Conservation (phyloP, 1,139 yeast species). For the Kurtzmaniella quercitrusa region DNA sequence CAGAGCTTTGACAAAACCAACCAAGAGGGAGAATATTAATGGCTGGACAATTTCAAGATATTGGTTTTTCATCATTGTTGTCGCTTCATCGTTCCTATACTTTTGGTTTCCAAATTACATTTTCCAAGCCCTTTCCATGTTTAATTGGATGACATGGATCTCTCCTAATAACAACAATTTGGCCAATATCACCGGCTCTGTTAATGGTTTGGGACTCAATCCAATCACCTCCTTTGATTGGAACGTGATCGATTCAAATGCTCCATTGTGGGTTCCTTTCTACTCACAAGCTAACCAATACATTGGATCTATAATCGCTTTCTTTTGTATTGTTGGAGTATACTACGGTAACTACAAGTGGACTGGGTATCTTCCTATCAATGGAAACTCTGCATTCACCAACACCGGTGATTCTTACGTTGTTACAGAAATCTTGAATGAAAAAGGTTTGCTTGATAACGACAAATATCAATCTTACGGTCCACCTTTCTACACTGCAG, state of each 20-base stretch:
- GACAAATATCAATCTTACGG: slow-evolving; percentile 39
- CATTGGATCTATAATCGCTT: slow-evolving; percentile 38
- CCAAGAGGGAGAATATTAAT: slow-evolving; percentile 34
- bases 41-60: slow-evolving; percentile 52
- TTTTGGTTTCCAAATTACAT: slow-evolving; percentile 56
- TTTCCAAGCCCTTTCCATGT: slow-evolving; percentile 45
- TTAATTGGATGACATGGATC: slow-evolving; percentile 67
- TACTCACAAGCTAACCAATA: slow-evolving; percentile 38
- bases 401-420: slow-evolving; percentile 40
- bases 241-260: slow-evolving; percentile 21
- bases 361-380: slow-evolving; percentile 49
- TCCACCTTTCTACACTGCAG: slow-evolving; percentile 60
- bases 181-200: slow-evolving; percentile 51
- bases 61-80: slow-evolving; percentile 39
- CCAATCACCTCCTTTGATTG: slow-evolving; percentile 52
- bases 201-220: slow-evolving; percentile 50
- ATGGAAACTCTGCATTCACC: slow-evolving; percentile 41
- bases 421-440: slow-evolving; percentile 35
- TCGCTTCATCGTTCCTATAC: slow-evolving; percentile 39
- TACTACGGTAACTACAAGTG: slow-evolving; percentile 49
- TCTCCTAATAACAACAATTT: slow-evolving; percentile 49
- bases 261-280: slow-evolving; percentile 36
- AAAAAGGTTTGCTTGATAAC: slow-evolving; percentile 28
- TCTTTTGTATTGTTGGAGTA: slow-evolving; percentile 37
- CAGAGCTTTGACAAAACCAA: slow-evolving; percentile 43